Conservation (phyloP, 306 rosid genomes). For the Pyrus pyrifolia region DNA sequence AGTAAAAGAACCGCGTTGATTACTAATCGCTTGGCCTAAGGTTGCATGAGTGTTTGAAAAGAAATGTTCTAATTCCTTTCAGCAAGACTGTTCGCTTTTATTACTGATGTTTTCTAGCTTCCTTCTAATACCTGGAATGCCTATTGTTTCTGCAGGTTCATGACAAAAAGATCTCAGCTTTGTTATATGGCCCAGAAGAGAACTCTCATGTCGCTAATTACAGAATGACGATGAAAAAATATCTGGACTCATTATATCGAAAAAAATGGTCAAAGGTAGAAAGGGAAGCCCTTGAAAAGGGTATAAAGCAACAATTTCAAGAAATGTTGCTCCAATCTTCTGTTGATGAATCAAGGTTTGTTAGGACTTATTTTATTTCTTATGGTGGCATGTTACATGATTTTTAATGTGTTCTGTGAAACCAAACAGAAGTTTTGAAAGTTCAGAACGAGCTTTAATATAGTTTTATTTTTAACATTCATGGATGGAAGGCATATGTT, state of each 20-base stretch:
- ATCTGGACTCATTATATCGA: conserved; percentile 47
- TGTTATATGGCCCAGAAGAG: conserved; percentile 69
- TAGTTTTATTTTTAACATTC: neutral
- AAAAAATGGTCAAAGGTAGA: conserved; percentile 71
- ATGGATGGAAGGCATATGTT: neutral
- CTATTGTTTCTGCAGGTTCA: conserved; percentile 27
- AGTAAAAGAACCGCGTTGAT: neutral
- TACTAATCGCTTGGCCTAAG: neutral
- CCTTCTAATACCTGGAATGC: neutral
- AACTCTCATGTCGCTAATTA: conserved; percentile 60
- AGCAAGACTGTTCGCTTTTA: neutral
- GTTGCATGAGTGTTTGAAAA: neutral
- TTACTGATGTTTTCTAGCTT: neutral
- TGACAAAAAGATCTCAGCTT: conserved; percentile 41
- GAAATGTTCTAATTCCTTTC: neutral
- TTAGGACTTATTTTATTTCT: neutral
- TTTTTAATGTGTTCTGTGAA: neutral
- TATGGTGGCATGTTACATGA: conserved; percentile 2
- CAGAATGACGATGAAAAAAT: conserved; percentile 56
- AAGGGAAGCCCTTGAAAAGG: conserved; percentile 62
- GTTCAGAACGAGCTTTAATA: neutral
- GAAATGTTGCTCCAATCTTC: conserved; percentile 58
- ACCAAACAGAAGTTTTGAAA: neutral
- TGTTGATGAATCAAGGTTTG: conserved; percentile 53
- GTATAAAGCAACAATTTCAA: conserved; percentile 82